Conservation (phyloP, 2,329 filamentous ascomycete species). For the Penicillium rolfsii region DNA sequence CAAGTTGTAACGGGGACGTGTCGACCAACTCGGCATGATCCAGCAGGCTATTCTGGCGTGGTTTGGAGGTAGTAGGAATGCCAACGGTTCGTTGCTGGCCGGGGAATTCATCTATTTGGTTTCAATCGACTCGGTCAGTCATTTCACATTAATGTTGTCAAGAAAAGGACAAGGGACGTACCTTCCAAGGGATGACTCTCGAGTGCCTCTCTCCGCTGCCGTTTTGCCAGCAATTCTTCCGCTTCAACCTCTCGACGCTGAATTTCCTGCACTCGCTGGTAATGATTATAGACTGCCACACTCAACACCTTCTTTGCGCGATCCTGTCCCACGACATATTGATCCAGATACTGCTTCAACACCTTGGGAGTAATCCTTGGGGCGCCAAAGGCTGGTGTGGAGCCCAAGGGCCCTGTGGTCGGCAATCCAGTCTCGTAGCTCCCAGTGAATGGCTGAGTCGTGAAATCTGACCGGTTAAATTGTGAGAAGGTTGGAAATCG, state of each 20-base stretch:
- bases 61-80: conserved; percentile 36
- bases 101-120: conserved; percentile 60
- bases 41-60: conserved; percentile 26
- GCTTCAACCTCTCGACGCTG: conserved; percentile 78
- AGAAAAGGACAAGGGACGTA: conserved; percentile 37
- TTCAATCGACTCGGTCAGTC: not conserved
- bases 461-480: conserved; percentile 65
- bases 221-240: conserved; percentile 72
- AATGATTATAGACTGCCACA: conserved; percentile 94
- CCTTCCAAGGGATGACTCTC: conserved; percentile 79
- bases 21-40: conserved; percentile 54
- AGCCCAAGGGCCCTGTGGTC: conserved; percentile 65
- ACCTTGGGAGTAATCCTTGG: conserved; percentile 63
- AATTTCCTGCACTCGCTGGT: conserved; percentile 79
- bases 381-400: conserved; percentile 60
- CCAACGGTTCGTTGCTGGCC: conserved; percentile 61
- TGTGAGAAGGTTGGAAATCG: conserved; percentile 50
- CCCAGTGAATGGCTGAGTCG: conserved; percentile 63
- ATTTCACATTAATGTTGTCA: not conserved
- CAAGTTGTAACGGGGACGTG: conserved; percentile 70
- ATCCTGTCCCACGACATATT: conserved; percentile 95
- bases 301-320: conserved; percentile 89
- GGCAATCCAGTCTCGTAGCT: conserved; percentile 66
- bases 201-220: conserved; percentile 69
- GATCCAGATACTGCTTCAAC: conserved; percentile 88